A percentile compares a stretch with the other conserved stretches of the same genome.
Conservation (phyloP, 2,329 filamentous ascomycete genomes). For the Colletotrichum sp. region DNA sequence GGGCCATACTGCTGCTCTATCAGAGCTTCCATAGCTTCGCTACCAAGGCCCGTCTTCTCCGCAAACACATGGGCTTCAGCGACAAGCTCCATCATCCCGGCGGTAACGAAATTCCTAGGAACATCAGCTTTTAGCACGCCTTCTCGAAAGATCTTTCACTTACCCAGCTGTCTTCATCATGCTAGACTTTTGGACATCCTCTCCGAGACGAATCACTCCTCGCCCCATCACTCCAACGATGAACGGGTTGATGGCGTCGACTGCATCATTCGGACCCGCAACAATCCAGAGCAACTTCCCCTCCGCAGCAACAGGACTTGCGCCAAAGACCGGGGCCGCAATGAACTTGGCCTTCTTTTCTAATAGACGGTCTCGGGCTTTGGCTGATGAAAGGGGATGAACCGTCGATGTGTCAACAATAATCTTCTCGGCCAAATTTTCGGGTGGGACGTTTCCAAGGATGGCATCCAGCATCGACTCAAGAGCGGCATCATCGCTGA, state of each 20-base stretch:
- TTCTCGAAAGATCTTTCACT: background rate
- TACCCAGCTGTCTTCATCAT: constrained; percentile 54
- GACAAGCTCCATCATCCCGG: constrained; percentile 53
- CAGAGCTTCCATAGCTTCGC: constrained; percentile 44
- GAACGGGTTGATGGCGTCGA: constrained; percentile 40
- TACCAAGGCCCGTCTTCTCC: constrained; percentile 46
- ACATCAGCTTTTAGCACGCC: background rate
- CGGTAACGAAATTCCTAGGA: constrained; percentile 52
- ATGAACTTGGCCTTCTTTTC: constrained; percentile 40
- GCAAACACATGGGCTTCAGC: constrained; percentile 55
- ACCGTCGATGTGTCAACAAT: constrained; percentile 57
- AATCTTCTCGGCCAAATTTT: constrained; percentile 39
- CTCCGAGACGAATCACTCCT: constrained; percentile 45
- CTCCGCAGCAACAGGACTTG: constrained; percentile 50
- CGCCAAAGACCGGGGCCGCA: constrained; percentile 55
- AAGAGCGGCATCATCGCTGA: constrained; percentile 48
- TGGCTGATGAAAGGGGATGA: constrained; percentile 46
- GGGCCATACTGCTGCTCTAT: constrained; percentile 45
- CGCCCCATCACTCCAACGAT: constrained; percentile 47
- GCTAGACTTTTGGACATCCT: constrained; percentile 46
- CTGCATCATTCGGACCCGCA: constrained; percentile 42
- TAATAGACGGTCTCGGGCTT: constrained; percentile 30
- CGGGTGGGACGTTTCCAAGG: constrained; percentile 13
- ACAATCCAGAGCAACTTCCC: constrained; percentile 52
- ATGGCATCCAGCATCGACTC: constrained; percentile 36